Evolutionary conservation across 306 rosid genomes (phyloP), one percentile per base, ranked within the genome.

Genomic region (Alnus rubra): DNA sequence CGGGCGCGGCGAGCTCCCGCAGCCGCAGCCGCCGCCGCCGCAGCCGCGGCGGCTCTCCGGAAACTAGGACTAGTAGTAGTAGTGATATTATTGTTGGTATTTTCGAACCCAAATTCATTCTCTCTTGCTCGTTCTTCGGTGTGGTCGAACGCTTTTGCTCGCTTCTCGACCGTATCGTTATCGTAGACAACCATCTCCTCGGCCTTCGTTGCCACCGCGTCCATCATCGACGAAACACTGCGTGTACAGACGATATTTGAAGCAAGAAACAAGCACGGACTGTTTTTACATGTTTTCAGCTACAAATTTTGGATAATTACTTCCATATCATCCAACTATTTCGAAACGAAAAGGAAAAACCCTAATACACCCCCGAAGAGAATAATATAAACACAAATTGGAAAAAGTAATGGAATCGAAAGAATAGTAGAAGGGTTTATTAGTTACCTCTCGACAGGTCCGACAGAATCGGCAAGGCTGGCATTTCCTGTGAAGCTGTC

Each of bases 151-250:
- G 4, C 18, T 74, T 65, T 73, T 44, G 28, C 49, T 65, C 39
- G 18, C 28, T 73, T 80, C 72, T 8, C 31, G 72, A 67, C 31
- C 3, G 1, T 19, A 52, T 60, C 83, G 28, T 77, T 71, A 49
- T 64, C 73, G 31, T 59, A 75, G 2, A n/a, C 44, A 47, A 8
- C 47, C 80, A 63, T 81, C 0, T 76, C 60, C 42, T 49, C 78
- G 30, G 74, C 83, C 45, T 84, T 77, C 7, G 78, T 77, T 6
- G 76, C 44, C 72, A 39, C 52, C 6, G 45, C 31, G 10, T 84
- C 87, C 89, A 85, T 90, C 87, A 81, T 78, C 12, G 95, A 92
- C 47, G 86, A 85, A 0, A 86, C 88, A 56, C 96, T 92, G 88
- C 78, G 10, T 59, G 53, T 47, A 63, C 48, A 71, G 30, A 35